Conservation (phyloP, 176 grass and related monocot species). For the Eragrostis curvula region DNA sequence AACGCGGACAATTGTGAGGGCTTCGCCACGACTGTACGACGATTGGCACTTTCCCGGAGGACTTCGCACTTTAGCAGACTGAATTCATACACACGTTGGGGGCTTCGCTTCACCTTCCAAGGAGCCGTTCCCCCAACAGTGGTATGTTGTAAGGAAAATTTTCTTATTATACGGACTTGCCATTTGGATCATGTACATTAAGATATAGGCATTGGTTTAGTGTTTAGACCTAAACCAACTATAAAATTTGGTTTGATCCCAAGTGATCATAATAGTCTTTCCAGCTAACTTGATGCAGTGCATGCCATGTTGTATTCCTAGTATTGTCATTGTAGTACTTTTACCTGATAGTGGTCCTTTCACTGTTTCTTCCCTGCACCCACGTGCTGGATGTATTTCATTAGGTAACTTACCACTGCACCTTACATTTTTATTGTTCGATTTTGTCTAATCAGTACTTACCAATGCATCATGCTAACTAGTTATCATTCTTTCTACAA, state of each 20-base stretch:
- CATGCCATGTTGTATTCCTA: background rate
- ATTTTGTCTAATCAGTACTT: constrained; percentile 13
- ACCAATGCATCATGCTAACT: background rate
- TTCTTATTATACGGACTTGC: background rate
- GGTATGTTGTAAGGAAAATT: background rate
- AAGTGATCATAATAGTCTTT: background rate
- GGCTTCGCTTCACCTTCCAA: too few relatives aligned
- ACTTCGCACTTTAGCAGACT: too few relatives aligned
- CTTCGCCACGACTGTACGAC: too few relatives aligned
- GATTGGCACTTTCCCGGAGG: too few relatives aligned
- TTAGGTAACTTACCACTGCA: background rate
- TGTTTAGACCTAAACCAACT: background rate
- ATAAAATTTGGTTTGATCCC: background rate
- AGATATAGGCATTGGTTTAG: background rate
- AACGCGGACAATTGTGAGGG: too few relatives aligned
- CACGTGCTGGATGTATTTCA: background rate
- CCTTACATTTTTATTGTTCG: background rate
- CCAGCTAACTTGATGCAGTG: background rate
- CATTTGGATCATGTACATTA: background rate
- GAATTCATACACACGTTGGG: too few relatives aligned
- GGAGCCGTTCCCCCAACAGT: too few relatives aligned
- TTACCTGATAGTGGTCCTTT: background rate
- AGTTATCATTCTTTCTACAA: background rate
- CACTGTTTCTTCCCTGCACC: background rate
- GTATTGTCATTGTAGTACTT: background rate